Base-by-base conservation (phyloP, 164 flowering plant species). In the Akebia trifoliata region DNA sequence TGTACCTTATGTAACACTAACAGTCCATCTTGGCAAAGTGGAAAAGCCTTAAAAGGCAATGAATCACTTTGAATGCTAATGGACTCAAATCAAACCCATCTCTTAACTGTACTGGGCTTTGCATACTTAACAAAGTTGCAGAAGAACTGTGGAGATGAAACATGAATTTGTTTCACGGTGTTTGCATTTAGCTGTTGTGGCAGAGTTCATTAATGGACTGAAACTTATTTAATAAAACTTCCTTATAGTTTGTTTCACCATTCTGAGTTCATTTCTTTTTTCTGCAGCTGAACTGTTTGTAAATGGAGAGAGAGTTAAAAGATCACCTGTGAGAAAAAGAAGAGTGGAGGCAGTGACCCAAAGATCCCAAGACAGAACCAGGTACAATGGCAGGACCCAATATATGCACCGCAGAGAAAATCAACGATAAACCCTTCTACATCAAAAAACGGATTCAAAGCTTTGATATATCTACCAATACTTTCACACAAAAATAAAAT, bases 271-370 rank as follows among this genome's bases (percentile, higher is more conserved):
- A n/a, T n/a, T n/a, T n/a, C n/a, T n/a, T n/a, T n/a, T n/a, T 34
- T 15, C 38, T 82, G 71, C 86, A 92, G 98, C 96, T 64, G 98
- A 88, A 66, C 65, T 92, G 61, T 79, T 72, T 67, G 98, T 92
- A 18, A 88, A 92, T 71, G 96, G 98, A 54, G 94, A 88, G 76
- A 86, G 86, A 38, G 96, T 92, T 49, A 88, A 85, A 64, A 81
- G 98, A 46, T 69, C 89, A 8, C 98, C 96, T 6, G 98, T 85
- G 69, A 80, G 95, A 65, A 89, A 88, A 60, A 80, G 87, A 73
- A 80, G 98, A 67, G 95, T 92, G 59, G 87, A 88, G 67, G 90
- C 98, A 8, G 85, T 78, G 60, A 89, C 96, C 15, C 90, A 77
- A 69, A 78, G 90, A 71, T 84, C 83, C 51, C 78, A 77, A 46